Evolutionary conservation across 1,139 yeast species (phyloP).

Genomic region (Pichia sp.): DNA sequence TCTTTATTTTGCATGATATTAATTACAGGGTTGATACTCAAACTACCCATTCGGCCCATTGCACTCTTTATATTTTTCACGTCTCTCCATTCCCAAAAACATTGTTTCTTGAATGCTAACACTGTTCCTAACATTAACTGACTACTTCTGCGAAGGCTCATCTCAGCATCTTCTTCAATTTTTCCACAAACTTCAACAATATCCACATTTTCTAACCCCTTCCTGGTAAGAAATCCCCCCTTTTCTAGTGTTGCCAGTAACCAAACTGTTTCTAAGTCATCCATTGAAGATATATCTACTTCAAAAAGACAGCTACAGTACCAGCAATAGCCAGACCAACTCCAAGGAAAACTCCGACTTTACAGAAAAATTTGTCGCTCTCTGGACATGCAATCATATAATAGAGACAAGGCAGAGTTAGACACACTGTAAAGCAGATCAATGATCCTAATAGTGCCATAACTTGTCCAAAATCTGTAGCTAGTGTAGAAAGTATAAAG

Average conservation of each 20-base stretch:
- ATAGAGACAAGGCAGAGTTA: constrained; percentile 69
- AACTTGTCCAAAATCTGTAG: constrained; percentile 75
- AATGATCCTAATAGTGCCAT: constrained; percentile 81
- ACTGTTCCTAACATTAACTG: constrained; percentile 53
- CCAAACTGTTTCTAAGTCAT: constrained; percentile 8
- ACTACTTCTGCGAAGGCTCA: constrained; percentile 24
- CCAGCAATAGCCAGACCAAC: background rate
- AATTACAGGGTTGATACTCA: background rate
- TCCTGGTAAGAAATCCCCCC: background rate
- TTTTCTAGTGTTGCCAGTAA: constrained; percentile 8
- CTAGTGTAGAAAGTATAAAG: constrained; percentile 48
- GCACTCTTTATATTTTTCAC: background rate
- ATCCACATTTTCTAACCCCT: background rate
- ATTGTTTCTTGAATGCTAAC: constrained; percentile 37
- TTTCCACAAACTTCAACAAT: background rate
- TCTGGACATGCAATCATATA: constrained; percentile 21
- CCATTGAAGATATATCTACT: background rate
- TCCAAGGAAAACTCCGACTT: background rate
- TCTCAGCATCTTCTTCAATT: constrained; percentile 1
- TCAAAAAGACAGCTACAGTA: background rate
- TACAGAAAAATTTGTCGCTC: background rate
- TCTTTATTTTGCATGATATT: background rate
- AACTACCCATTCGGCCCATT: background rate
- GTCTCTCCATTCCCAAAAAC: constrained; percentile 14
- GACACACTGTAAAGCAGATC: constrained; percentile 72